Evolutionary conservation across 495 filamentous ascomycete genomes (phyloP).

Genomic region (Penicillium paradoxum): DNA sequence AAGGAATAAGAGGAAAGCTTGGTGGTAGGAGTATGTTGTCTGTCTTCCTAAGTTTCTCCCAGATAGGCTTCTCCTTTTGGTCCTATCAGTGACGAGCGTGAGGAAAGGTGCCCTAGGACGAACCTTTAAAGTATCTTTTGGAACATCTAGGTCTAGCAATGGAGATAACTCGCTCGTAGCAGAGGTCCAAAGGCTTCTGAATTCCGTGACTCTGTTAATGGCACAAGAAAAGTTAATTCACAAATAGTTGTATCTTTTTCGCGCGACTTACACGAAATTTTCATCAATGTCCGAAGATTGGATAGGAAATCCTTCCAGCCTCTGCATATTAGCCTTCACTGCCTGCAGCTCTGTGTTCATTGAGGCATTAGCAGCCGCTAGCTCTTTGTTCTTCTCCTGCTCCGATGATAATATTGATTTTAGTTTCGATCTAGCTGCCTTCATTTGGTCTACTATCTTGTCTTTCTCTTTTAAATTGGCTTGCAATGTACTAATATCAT

Average conservation of each 20-base stretch:
- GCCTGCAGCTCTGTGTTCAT: conserved; percentile 8
- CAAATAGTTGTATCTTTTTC: too few relatives aligned
- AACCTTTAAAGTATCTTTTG: conserved; percentile 9
- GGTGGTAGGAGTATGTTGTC: background rate
- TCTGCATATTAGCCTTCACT: background rate
- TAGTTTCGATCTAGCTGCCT: conserved; percentile 11
- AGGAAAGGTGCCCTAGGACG: background rate
- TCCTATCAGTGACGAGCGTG: background rate
- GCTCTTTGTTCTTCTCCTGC: conserved; percentile 10
- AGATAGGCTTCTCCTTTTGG: conserved; percentile 5
- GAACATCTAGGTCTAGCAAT: conserved; percentile 10
- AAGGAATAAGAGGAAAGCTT: conserved; percentile 10
- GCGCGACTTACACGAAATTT: background rate
- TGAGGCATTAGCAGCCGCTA: conserved; percentile 7
- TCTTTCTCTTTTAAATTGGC: conserved; percentile 16
- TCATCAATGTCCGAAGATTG: background rate
- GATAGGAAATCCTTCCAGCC: background rate
- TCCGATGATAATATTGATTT: conserved; percentile 5
- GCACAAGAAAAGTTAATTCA: too few relatives aligned
- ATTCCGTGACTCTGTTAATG: too few relatives aligned
- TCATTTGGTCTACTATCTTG: conserved; percentile 15
- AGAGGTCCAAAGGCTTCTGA: conserved; percentile 6
- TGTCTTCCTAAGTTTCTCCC: conserved; percentile 7
- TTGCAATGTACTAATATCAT: conserved; percentile 13
- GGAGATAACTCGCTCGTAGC: conserved; percentile 7